Percentiles rank a stretch among this genome's conserved stretches.
phyloP scores from a whole-genome alignment of 257 asterid genomes.

The Penstemon barbatus region DNA sequence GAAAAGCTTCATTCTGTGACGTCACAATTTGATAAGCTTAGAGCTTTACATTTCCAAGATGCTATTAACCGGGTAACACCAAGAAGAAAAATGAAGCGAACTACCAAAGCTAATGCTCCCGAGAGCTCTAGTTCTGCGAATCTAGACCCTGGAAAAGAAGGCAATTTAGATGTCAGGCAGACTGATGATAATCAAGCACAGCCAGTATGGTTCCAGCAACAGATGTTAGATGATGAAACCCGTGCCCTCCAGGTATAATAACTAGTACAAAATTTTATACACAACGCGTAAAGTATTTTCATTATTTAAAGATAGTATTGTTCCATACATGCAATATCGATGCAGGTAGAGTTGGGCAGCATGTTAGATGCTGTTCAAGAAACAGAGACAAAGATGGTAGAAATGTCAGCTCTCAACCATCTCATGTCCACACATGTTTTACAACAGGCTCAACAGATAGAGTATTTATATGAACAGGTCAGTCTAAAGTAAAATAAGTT shows the following conservation, averaged over 20 bases:
- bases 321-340: constrained; percentile 18
- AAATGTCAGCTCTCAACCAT: constrained; percentile 91
- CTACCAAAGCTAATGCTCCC: constrained; percentile 30
- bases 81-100: constrained; percentile 61
- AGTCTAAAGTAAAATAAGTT: neutral
- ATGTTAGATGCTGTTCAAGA: constrained; percentile 86
- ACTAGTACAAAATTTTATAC: constrained; percentile 12
- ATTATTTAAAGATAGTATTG: neutral
- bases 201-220: constrained; percentile 65
- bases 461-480: constrained; percentile 76
- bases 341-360: constrained; percentile 76
- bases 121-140: constrained; percentile 41
- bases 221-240: constrained; percentile 79
- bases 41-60: constrained; percentile 95
- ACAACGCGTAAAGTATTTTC: neutral
- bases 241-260: constrained; percentile 75
- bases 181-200: constrained; percentile 48
- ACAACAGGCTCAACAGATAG: constrained; percentile 94
- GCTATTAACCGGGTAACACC: constrained; percentile 81
- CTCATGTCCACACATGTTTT: constrained; percentile 95
- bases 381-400: constrained; percentile 92
- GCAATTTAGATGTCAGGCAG: constrained; percentile 46
- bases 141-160: constrained; percentile 33
- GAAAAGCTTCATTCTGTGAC: constrained; percentile 89
- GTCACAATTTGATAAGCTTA: constrained; percentile 81